These are phyloP conservation scores for Scenedesmus sp. DNA, from an alignment of 163 green algal species.

Conservation along the genomic window DNA sequence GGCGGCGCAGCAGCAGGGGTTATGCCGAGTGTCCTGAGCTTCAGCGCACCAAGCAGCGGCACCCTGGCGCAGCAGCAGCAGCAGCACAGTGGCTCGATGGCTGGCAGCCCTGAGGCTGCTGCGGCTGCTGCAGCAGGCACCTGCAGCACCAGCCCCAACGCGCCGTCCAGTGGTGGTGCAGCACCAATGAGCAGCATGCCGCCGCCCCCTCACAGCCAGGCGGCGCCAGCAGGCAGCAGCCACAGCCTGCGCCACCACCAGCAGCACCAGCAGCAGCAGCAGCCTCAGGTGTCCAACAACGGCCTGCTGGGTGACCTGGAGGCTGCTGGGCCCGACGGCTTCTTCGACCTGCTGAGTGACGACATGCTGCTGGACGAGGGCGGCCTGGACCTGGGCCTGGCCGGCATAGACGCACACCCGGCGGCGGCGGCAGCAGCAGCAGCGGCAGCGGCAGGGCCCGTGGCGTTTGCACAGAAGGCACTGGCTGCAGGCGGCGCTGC, in stretches of 20 bases:
- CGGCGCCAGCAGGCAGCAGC: not conserved
- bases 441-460: not conserved
- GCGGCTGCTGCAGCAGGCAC: not conserved
- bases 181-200: not conserved
- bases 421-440: not conserved
- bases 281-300: not conserved
- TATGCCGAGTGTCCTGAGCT: not conserved
- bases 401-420: not conserved
- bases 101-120: conserved; percentile 19
- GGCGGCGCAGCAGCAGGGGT: not conserved
- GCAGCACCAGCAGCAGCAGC: not conserved
- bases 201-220: not conserved
- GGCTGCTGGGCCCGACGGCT: not conserved
- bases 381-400: conserved; percentile 31
- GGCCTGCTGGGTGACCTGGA: conserved; percentile 1
- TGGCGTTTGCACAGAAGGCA: not conserved
- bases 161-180: not conserved
- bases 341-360: conserved; percentile 47
- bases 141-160: not conserved
- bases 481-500: not conserved
- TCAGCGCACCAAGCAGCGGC: not conserved
- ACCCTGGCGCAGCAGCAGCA: conserved; percentile 12
- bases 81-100: not conserved
- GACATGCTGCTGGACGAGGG: conserved; percentile 45
- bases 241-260: not conserved